Evolutionary conservation across 495 filamentous ascomycete genomes (phyloP).

Genomic region (Hyaloscypha bicolor): DNA sequence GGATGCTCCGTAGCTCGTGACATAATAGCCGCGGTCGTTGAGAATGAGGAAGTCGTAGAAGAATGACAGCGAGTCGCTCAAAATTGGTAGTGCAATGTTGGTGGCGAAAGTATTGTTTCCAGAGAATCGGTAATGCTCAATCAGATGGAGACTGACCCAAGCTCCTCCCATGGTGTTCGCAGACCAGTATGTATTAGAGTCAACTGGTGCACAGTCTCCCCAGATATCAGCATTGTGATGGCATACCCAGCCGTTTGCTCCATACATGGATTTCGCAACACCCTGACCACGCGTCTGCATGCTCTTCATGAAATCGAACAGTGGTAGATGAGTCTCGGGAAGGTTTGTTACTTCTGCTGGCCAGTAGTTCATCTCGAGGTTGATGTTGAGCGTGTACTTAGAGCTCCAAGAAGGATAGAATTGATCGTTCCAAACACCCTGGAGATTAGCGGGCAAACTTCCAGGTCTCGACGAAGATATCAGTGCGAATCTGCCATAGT

Average conservation of each 20-base stretch:
- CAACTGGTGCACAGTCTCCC: constrained; percentile 49
- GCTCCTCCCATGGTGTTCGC: constrained; percentile 51
- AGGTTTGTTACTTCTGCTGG: constrained; percentile 39
- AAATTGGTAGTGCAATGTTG: constrained; percentile 25
- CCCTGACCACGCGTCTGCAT: not conserved
- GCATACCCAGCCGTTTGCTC: too few species aligned
- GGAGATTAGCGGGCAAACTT: constrained; percentile 49
- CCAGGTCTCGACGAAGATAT: constrained; percentile 46
- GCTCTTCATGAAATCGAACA: not conserved
- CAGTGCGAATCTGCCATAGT: constrained; percentile 50
- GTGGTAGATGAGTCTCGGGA: not conserved
- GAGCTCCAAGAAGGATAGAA: constrained; percentile 48
- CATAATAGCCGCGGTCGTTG: not conserved
- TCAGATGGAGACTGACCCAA: constrained; percentile 50
- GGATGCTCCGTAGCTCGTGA: not conserved
- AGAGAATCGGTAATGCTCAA: constrained; percentile 49
- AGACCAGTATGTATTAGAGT: constrained; percentile 47
- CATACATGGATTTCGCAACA: too few species aligned
- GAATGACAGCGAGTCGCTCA: not conserved
- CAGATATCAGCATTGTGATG: constrained; percentile 55
- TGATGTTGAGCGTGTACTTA: constrained; percentile 54
- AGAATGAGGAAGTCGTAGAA: not conserved
- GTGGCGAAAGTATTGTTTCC: constrained; percentile 39
- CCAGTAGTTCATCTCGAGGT: constrained; percentile 58
- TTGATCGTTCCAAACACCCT: constrained; percentile 52